Conservation (phyloP, 1,139 yeast species). For the Martiniozyma asiatica region DNA sequence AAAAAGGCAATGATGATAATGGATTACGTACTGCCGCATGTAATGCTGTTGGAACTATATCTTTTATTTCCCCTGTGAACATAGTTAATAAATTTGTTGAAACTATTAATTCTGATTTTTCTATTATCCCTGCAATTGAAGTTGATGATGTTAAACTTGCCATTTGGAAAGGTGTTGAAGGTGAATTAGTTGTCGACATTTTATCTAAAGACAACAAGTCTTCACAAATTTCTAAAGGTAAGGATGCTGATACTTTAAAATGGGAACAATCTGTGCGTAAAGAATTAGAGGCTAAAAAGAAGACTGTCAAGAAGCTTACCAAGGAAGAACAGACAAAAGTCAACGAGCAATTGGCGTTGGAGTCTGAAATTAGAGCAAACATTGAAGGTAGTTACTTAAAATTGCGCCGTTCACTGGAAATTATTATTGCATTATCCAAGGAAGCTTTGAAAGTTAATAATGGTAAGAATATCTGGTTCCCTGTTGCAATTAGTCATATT, state of each 20-base stretch:
- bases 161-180: slow-evolving; percentile 62
- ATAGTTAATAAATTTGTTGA: slow-evolving; percentile 42
- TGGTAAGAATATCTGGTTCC: slow-evolving; percentile 65
- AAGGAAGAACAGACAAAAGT: slow-evolving; percentile 64
- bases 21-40: slow-evolving; percentile 34
- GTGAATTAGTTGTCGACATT: slow-evolving; percentile 58
- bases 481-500: slow-evolving; percentile 40
- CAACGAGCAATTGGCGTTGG: slow-evolving; percentile 50
- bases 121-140: slow-evolving; percentile 19
- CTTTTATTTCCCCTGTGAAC: slow-evolving; percentile 57
- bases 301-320: slow-evolving; percentile 41
- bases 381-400: slow-evolving; percentile 30
- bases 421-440: slow-evolving; percentile 41
- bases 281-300: slow-evolving; percentile 45
- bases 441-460: slow-evolving; percentile 48
- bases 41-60: slow-evolving; percentile 47
- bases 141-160: slow-evolving; percentile 34
- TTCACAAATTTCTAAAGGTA: slow-evolving; percentile 42
- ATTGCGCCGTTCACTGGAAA: slow-evolving; percentile 37
- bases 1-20: slow-evolving; percentile 20
- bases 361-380: slow-evolving; percentile 38
- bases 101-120: slow-evolving; percentile 31
- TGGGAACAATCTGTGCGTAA: slow-evolving; percentile 85
- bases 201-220: slow-evolving; percentile 28
- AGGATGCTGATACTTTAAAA: slow-evolving; percentile 72